Percentiles rank a stretch among this genome's conserved stretches.
phyloP scores from a whole-genome alignment of 345 rosid genomes.

The Eucalyptus tenuipes region DNA sequence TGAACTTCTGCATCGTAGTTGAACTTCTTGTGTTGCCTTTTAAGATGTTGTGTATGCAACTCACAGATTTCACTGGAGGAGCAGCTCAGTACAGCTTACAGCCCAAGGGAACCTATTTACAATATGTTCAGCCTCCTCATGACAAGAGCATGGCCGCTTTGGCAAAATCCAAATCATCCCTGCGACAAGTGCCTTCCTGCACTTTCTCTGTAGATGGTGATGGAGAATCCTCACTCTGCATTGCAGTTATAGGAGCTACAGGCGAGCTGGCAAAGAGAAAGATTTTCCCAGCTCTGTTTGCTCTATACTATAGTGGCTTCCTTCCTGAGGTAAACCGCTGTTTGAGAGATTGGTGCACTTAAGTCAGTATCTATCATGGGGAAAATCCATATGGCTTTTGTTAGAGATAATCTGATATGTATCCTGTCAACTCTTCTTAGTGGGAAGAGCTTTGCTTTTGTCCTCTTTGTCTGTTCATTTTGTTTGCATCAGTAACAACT shows the following conservation, averaged over 20 bases:
- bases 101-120: constrained; percentile 1
- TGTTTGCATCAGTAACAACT: background rate
- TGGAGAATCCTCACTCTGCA: constrained; percentile 43
- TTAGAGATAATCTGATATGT: background rate
- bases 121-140: background rate
- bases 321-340: constrained; percentile 51
- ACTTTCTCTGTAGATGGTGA: constrained; percentile 9
- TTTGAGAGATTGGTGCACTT: background rate
- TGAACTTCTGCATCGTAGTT: background rate
- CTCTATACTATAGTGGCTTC: constrained; percentile 66
- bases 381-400: background rate
- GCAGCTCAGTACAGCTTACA: background rate
- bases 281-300: constrained; percentile 68
- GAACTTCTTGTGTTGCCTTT: background rate
- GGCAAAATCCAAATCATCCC: background rate
- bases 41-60: background rate
- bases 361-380: background rate
- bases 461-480: background rate
- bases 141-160: background rate
- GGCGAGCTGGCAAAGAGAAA: constrained; percentile 61
- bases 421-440: background rate
- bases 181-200: constrained; percentile 4
- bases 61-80: constrained; percentile 9
- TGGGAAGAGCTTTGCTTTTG: background rate
- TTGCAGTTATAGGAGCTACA: constrained; percentile 71